Evolutionary conservation across 257 asterid species (phyloP).

Genomic region (Solanum appendiculatum): DNA sequence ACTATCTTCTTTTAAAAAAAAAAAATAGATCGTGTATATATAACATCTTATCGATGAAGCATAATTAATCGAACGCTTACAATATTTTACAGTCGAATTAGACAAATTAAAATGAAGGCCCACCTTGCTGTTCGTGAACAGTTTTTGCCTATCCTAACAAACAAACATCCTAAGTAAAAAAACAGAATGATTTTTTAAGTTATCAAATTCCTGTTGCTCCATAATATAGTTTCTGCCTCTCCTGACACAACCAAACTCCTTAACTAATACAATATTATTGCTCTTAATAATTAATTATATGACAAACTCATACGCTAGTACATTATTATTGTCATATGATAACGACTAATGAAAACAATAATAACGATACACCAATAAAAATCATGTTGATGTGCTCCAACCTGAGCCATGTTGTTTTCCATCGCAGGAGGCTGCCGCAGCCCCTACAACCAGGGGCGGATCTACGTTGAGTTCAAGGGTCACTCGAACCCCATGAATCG

Average conservation of each 20-base stretch:
- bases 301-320: background rate
- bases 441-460: no score
- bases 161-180: background rate
- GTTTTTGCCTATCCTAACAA: background rate
- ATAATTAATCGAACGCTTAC: background rate
- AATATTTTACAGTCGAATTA: background rate
- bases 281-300: background rate
- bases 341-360: background rate
- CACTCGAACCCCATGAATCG: no score
- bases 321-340: background rate
- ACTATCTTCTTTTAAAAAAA: background rate
- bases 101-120: background rate
- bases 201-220: background rate
- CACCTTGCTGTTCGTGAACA: background rate
- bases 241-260: background rate
- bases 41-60: background rate
- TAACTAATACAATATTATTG: background rate
- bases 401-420: no score
- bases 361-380: background rate
- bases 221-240: background rate
- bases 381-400: no score
- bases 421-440: no score
- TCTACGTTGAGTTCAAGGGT: no score
- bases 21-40: background rate
- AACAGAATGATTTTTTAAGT: background rate